Conservation (phyloP, 305 asterid species). For the Plantago coronopus region DNA sequence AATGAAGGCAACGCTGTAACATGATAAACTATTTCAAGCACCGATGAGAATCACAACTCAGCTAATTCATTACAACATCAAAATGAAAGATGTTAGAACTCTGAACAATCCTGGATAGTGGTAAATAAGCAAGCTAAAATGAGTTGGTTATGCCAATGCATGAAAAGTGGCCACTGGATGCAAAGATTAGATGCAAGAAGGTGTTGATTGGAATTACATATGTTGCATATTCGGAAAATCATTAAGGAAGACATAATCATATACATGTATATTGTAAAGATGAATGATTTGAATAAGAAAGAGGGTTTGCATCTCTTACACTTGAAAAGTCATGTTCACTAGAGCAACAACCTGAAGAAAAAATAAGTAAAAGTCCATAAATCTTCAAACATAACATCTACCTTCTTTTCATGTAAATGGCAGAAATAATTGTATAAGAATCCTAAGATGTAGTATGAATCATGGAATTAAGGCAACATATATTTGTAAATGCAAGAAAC, state of each 20-base stretch:
- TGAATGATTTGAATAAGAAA: conserved; percentile 21
- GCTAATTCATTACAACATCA: not conserved
- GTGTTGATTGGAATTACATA: conserved; percentile 90
- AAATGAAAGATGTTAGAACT: conserved; percentile 9
- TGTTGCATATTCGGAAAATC: conserved; percentile 75
- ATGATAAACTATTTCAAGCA: conserved; percentile 21
- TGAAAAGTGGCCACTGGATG: too few relatives aligned
- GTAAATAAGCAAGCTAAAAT: conserved; percentile 11
- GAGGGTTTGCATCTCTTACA: conserved; percentile 50
- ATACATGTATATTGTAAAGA: conserved; percentile 13
- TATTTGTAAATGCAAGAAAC: too few relatives aligned
- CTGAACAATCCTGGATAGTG: conserved; percentile 13
- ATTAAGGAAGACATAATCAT: conserved; percentile 12
- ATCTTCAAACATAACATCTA: too few relatives aligned
- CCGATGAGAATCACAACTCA: not conserved
- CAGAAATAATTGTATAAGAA: too few relatives aligned
- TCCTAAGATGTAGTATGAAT: too few relatives aligned
- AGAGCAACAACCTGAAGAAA: conserved; percentile 83
- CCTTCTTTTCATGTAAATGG: not conserved
- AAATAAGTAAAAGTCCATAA: conserved; percentile 8
- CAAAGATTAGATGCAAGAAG: conserved; percentile 80
- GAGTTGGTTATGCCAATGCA: not conserved
- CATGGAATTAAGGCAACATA: too few relatives aligned
- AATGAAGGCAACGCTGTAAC: conserved; percentile 76
- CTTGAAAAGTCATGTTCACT: conserved; percentile 95